Percentiles rank a stretch among this genome's conserved stretches.
phyloP scores from a whole-genome alignment of 2,329 filamentous ascomycete species.

The Neoscytalidium dimidiatum region DNA sequence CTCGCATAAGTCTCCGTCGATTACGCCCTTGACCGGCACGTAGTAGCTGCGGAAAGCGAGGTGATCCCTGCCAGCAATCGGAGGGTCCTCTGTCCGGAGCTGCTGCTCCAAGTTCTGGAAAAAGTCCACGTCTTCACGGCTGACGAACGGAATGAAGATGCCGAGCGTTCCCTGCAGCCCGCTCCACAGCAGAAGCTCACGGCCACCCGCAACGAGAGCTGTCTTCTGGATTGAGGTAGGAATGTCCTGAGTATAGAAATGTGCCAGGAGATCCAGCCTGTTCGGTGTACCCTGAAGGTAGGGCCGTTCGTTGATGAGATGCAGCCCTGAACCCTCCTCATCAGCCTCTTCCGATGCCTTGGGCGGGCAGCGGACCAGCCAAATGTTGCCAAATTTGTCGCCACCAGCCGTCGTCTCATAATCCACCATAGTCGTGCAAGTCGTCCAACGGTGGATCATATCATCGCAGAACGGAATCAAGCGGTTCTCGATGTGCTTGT shows the following conservation, averaged over 20 bases:
- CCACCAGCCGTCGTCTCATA: slow-evolving; percentile 94
- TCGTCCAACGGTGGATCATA: slow-evolving; percentile 85
- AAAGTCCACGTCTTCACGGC: slow-evolving; percentile 93
- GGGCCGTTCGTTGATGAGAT: slow-evolving; percentile 84
- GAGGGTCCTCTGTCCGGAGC: slow-evolving; percentile 78
- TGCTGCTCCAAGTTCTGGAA: slow-evolving; percentile 93
- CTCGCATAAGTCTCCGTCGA: slow-evolving; percentile 96
- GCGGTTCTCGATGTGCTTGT: slow-evolving; percentile 88
- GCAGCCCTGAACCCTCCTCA: slow-evolving; percentile 85
- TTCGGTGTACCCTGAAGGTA: slow-evolving; percentile 91
- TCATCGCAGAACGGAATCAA: slow-evolving; percentile 94
- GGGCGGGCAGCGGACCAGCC: slow-evolving; percentile 82
- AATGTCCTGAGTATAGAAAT: slow-evolving; percentile 90
- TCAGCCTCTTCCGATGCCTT: slow-evolving; percentile 89
- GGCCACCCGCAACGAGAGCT: slow-evolving; percentile 84
- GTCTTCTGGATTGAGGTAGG: slow-evolving; percentile 89
- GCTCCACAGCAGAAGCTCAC: slow-evolving; percentile 89
- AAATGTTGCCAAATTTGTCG: slow-evolving; percentile 97
- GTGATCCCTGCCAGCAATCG: slow-evolving; percentile 89
- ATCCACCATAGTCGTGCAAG: slow-evolving; percentile 89
- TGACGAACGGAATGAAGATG: slow-evolving; percentile 87
- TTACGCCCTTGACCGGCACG: slow-evolving; percentile 91
- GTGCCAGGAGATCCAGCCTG: slow-evolving; percentile 79
- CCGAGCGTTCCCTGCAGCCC: slow-evolving; percentile 94
- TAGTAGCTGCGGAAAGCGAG: slow-evolving; percentile 96